phyloP scores from a whole-genome alignment of 129 eudicot genomes.

The Flaveria ramosissima region DNA sequence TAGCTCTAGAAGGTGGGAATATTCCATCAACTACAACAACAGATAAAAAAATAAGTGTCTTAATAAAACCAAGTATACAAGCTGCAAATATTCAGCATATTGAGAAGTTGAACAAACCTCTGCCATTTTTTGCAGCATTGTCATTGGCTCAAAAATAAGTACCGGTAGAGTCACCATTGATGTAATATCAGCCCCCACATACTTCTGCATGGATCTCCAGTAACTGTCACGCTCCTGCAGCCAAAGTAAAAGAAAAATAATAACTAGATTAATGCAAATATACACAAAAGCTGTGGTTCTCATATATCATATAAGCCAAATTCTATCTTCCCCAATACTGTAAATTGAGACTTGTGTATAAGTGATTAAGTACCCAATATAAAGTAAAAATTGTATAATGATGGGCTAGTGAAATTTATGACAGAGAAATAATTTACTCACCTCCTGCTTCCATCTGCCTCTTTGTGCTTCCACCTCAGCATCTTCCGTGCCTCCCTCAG shows the following conservation, averaged over 20 bases:
- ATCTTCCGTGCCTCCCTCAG: conserved; percentile 92
- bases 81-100: conserved; percentile 7
- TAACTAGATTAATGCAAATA: neutral
- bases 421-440: conserved; percentile 27
- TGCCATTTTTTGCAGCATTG: conserved; percentile 95
- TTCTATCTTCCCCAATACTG: neutral
- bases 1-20: conserved; percentile 64
- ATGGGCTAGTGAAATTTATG: neutral
- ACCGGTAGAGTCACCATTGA: conserved; percentile 97
- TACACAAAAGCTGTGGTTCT: conserved; percentile 19
- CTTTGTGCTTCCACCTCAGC: conserved; percentile 83
- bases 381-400: conserved; percentile 2
- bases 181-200: conserved; percentile 88
- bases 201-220: conserved; percentile 95
- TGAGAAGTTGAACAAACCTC: conserved; percentile 61
- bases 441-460: conserved; percentile 92
- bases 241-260: conserved; percentile 4
- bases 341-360: neutral
- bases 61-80: conserved; percentile 17
- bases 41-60: neutral
- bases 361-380: neutral
- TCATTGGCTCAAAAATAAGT: conserved; percentile 95
- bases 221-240: conserved; percentile 88
- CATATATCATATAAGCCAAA: neutral
- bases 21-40: conserved; percentile 78